Evolutionary conservation across 805 yeast genomes (phyloP).

Genomic region (Myxozyma lipomycoides): DNA sequence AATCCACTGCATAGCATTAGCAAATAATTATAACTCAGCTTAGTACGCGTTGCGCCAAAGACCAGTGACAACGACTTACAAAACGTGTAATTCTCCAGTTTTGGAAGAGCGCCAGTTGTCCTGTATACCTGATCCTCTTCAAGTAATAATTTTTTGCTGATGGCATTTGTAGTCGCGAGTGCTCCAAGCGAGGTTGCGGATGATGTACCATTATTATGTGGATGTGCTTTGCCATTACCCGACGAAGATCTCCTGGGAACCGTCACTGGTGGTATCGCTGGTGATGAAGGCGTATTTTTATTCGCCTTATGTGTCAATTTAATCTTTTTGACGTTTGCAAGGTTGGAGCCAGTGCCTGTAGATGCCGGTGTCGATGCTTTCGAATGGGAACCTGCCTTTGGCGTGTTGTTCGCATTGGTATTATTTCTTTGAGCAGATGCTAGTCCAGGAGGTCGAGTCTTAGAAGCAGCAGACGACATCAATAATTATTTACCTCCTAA

Average conservation of each 20-base stretch:
- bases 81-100: constrained; percentile 16
- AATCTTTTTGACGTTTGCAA: constrained; percentile 17
- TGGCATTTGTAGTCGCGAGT: constrained; percentile 3
- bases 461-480: constrained; percentile 25
- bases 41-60: not conserved
- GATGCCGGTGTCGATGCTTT: not conserved
- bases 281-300: constrained; percentile 1
- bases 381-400: not conserved
- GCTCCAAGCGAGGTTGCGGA: constrained; percentile 7
- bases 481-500: no score
- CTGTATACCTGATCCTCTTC: constrained; percentile 14
- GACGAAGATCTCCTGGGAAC: constrained; percentile 6
- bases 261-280: not conserved
- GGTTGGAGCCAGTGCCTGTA: constrained; percentile 1
- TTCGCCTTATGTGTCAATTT: constrained; percentile 19
- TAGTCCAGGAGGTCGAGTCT: constrained; percentile 23
- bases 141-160: not conserved
- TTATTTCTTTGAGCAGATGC: constrained; percentile 2
- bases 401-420: constrained; percentile 5
- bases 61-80: constrained; percentile 7
- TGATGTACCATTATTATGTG: constrained; percentile 5
- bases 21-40: not conserved
- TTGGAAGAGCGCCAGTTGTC: constrained; percentile 2
- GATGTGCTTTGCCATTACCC: constrained; percentile 12
- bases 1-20: constrained; percentile 45